phyloP scores from a whole-genome alignment of 768 basidiomycete genomes.

The Tricholoma bakamatsutake region DNA sequence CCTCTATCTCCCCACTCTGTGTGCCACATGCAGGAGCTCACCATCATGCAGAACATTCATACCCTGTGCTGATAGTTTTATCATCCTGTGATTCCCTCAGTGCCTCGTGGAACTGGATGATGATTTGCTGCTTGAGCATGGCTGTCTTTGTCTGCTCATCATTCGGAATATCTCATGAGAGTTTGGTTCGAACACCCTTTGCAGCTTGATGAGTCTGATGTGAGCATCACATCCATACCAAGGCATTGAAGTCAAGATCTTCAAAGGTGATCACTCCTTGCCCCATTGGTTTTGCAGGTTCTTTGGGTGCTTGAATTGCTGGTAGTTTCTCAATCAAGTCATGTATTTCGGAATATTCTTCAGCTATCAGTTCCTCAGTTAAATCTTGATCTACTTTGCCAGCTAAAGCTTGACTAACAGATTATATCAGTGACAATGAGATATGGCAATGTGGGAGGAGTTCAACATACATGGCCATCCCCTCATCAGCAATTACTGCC shows the following conservation, averaged over 20 bases:
- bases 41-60: background rate
- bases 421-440: too few relatives aligned
- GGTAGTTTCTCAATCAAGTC: too few relatives aligned
- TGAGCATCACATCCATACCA: too few relatives aligned
- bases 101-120: conserved; percentile 7
- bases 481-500: too few relatives aligned
- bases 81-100: conserved; percentile 10
- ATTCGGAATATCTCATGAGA: background rate
- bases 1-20: background rate
- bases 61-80: background rate
- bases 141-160: background rate
- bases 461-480: too few relatives aligned
- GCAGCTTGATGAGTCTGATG: too few relatives aligned
- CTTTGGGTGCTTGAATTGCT: background rate
- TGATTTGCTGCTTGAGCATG: conserved; percentile 1
- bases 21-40: background rate
- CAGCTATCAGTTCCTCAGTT: too few relatives aligned
- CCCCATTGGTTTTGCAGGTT: background rate
- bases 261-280: background rate
- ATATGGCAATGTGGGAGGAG: too few relatives aligned
- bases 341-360: too few relatives aligned
- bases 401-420: too few relatives aligned
- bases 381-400: too few relatives aligned
- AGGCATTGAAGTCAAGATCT: conserved; percentile 9
- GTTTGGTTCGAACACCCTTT: conserved; percentile 5